Evolutionary conservation across 768 basidiomycete species (phyloP).

Genomic region (Flagelloscypha sp.): DNA sequence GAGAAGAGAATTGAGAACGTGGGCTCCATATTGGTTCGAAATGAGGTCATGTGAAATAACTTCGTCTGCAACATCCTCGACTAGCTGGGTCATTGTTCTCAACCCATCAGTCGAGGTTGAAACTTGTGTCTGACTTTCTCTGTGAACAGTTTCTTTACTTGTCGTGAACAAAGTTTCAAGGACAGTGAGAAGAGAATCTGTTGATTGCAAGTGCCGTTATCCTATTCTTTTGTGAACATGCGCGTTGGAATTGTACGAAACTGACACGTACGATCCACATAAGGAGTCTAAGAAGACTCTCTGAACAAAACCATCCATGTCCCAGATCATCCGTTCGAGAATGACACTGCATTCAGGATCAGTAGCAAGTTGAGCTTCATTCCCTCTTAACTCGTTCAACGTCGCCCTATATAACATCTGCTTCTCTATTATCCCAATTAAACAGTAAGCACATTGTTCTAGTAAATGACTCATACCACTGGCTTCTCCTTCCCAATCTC

Average conservation of each 20-base stretch:
- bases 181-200: slow-evolving; percentile 92
- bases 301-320: slow-evolving; percentile 95
- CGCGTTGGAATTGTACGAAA: neutral
- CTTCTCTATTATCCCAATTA: slow-evolving; percentile 41
- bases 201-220: slow-evolving; percentile 62
- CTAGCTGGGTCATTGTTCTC: slow-evolving; percentile 52
- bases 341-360: slow-evolving; percentile 91
- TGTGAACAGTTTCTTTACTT: slow-evolving; percentile 49
- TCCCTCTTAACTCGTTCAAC: slow-evolving; percentile 73
- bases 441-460: neutral
- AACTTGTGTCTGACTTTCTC: slow-evolving; percentile 52
- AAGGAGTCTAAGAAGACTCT: slow-evolving; percentile 85
- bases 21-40: too few relatives aligned
- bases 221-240: slow-evolving; percentile 24
- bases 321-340: slow-evolving; percentile 81
- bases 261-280: slow-evolving; percentile 69
- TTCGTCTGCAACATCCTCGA: slow-evolving; percentile 57
- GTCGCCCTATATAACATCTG: slow-evolving; percentile 76
- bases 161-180: slow-evolving; percentile 82
- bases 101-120: slow-evolving; percentile 30
- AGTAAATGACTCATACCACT: slow-evolving; percentile 11
- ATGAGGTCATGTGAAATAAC: slow-evolving; percentile 40
- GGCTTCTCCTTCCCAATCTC: slow-evolving; percentile 68
- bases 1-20: too few relatives aligned
- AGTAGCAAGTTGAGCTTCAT: slow-evolving; percentile 85